Base-by-base conservation (phyloP, 495 filamentous ascomycete species). In the Aeminium ludgeri region DNA sequence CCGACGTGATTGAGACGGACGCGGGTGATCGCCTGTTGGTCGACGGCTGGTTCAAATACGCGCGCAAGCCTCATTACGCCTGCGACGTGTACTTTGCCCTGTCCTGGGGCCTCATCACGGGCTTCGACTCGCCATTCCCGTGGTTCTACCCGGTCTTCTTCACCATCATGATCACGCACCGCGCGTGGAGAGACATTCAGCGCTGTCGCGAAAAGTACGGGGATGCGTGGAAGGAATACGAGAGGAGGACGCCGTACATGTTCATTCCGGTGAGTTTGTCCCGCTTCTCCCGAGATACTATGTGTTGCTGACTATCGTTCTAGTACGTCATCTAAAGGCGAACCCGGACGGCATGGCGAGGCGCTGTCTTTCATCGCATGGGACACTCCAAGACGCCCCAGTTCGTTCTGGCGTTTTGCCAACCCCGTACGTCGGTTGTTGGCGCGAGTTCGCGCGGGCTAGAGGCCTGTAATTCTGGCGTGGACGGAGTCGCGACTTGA, bases 141-240 rank as follows among this genome's bases (percentile, higher is more conserved):
- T 97, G 87, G 86, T 97, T 97, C 60, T 92, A 96, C 53, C 82
- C 86, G 10, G 58, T 82, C 31, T 97, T 97, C 67, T 97, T 97
- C 58, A 63, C 67, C 18, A 65, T 60, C 52, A 96, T 97, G 89
- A 96, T 97, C 56, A 63, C 73, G 12, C 89, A 97, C 62, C 81
- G 89, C 41, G 80, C 84, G 16, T 66, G 66, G 55, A 73, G 89
- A 41, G 89, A 97, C 61, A 86, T 91, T 44, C 67, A 80, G 50
- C 67, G 78, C 41, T 97, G 89, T 63, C 69, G 74, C 30, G 68
- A 63, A 55, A 94, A 85, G 70, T 97, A 97, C 63, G 89, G 89
- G 20, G 79, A 85, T 38, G 78, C 82, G 32, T 97, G 89, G 89
- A 59, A 63, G 34, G 80, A 94, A 66, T 97, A 95, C 58, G 80